phyloP scores from a whole-genome alignment of 768 basidiomycete genomes.

The Pisolithus marmoratus region DNA sequence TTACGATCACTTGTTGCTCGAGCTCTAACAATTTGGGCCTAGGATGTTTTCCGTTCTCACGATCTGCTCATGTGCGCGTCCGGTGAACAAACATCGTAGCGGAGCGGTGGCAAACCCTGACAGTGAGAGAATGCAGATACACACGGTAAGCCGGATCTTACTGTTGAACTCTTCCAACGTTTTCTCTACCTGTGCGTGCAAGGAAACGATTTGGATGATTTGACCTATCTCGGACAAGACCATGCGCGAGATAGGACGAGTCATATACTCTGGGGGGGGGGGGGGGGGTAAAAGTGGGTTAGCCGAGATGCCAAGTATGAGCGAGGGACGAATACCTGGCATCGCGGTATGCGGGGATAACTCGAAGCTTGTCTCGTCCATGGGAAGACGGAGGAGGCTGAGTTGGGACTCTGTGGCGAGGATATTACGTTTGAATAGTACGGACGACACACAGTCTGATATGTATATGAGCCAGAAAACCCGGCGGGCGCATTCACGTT shows the following conservation, averaged over 20 bases:
- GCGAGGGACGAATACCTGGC: constrained; percentile 19
- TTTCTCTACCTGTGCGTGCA: constrained; percentile 57
- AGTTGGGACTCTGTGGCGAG: constrained; percentile 40
- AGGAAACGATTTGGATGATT: constrained; percentile 60
- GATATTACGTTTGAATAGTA: constrained; percentile 30
- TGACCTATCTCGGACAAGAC: constrained; percentile 59
- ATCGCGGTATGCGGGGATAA: constrained; percentile 42
- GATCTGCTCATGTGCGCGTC: constrained; percentile 27
- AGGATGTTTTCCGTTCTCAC: constrained; percentile 23
- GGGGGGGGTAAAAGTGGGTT: neutral
- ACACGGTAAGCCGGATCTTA: constrained; percentile 18
- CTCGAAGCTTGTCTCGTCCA: constrained; percentile 79
- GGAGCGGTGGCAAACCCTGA: neutral
- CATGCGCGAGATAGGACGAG: constrained; percentile 53
- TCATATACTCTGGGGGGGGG: constrained; percentile 52
- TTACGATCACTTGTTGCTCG: constrained; percentile 37
- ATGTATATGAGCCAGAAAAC: constrained; percentile 76
- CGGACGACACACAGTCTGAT: constrained; percentile 45
- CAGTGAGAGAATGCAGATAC: neutral
- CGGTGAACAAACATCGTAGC: neutral
- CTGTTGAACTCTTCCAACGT: constrained; percentile 49
- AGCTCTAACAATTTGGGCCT: constrained; percentile 36
- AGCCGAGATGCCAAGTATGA: neutral
- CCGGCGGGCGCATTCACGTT: constrained; percentile 74
- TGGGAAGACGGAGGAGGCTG: constrained; percentile 66